Percentiles rank a stretch among this genome's conserved stretches.
Evolutionary conservation across 768 basidiomycete species (phyloP).

Genomic region (Cyclocybe aegerita): DNA sequence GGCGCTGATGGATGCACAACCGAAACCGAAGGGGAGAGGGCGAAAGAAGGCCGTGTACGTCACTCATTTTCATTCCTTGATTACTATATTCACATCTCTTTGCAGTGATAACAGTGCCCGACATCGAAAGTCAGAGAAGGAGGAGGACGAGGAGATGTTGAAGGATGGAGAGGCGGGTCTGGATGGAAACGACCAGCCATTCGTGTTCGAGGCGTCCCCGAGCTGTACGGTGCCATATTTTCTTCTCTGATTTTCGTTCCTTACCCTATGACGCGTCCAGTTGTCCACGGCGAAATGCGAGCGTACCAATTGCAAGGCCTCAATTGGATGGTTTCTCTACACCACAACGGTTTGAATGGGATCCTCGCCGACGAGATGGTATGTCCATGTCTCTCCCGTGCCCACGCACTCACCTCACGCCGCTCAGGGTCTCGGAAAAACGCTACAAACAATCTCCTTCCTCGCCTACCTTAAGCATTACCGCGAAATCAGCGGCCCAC

Average conservation of each 20-base stretch:
- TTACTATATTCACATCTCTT: not conserved
- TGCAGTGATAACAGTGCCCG: constrained; percentile 73
- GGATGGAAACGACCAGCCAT: constrained; percentile 86
- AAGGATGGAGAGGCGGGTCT: constrained; percentile 81
- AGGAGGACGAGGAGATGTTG: constrained; percentile 94
- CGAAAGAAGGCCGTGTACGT: constrained; percentile 79
- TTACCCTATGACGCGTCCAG: constrained; percentile 35
- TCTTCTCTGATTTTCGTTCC: not conserved
- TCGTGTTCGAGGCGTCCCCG: constrained; percentile 93
- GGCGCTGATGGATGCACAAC: constrained; percentile 82
- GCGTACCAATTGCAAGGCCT: constrained; percentile 90
- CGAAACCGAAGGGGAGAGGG: constrained; percentile 80
- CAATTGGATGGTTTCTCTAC: constrained; percentile 85
- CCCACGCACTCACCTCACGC: not conserved
- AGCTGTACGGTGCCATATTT: constrained; percentile 57
- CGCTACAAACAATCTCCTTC: constrained; percentile 97
- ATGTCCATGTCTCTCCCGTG: constrained; percentile 3
- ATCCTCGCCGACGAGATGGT: constrained; percentile 98
- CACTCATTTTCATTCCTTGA: not conserved
- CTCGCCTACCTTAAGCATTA: constrained; percentile 92
- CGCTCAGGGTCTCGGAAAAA: constrained; percentile 91
- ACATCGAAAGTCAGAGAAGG: constrained; percentile 95
- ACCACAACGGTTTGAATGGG: constrained; percentile 96
- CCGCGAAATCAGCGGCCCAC: constrained; percentile 72
- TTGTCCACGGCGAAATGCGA: constrained; percentile 88